Evolutionary conservation across 2,329 filamentous ascomycete species (phyloP), one percentile per base, ranked within the genome.

Genomic region (Zymoseptoria brevis): DNA sequence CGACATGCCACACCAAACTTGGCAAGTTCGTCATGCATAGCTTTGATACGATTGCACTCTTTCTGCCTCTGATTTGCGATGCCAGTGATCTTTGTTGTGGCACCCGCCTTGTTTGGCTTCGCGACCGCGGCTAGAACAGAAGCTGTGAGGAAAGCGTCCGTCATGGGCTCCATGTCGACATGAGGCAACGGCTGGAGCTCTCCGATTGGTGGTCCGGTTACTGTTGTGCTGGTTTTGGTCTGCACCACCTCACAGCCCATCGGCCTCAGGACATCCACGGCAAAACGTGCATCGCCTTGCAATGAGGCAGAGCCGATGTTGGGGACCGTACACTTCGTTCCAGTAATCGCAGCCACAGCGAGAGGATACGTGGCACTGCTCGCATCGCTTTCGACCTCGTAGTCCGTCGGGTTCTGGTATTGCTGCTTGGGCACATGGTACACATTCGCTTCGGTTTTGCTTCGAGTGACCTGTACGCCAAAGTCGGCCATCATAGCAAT

Each of bases 101-200:
- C 77, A 45, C 79, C 81, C 8, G 75, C 72, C 55, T 76, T 77
- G 55, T 85, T 86, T 1, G 89, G 90, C 13, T 83, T 85, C 8
- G 93, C 91, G 50, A 96, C 90, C 41, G 94, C 94, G 24, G 91
- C 94, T 53, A 99, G 81, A 4, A 96, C 91, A 1, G 91, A 95
- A 19, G 94, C 94, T 4, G 92, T 96, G 56, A 99, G 81, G 80
- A 99, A 99, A 54, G 94, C 94, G 75, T 99, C 94, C 0, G 94
- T 99, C 94, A 99, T 99, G 1, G 93, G 89, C 74, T 97, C 94
- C 94, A 99, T 99, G 70, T 99, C 92, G 26, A 99, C 86, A 60
- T 93, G 87, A 19, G 85, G 77, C 11, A 99, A 78, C 0, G 89
- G 87, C 67, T 86, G 86, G 48, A 99, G 77, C 16, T 81, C 76